Evolutionary conservation across 257 asterid genomes (phyloP).

Genomic region (Plantago elongata): DNA sequence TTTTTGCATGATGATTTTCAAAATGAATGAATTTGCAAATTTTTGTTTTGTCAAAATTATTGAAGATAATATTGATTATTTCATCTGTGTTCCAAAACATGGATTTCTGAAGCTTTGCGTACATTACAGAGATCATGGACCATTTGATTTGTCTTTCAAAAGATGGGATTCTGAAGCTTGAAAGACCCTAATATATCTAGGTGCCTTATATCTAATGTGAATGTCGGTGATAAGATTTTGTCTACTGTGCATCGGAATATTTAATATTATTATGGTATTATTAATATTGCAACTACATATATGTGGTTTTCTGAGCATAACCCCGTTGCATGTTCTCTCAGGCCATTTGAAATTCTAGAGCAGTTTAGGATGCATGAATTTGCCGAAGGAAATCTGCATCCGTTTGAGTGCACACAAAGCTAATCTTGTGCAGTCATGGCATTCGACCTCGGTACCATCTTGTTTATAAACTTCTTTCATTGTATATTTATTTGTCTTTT

Average conservation of each 20-base stretch:
- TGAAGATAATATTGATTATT: background rate
- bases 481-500: background rate
- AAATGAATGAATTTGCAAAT: too few relatives aligned
- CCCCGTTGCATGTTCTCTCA: slow-evolving; percentile 27
- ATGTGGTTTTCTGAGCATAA: background rate
- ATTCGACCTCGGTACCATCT: slow-evolving; percentile 22
- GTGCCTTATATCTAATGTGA: background rate
- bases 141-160: too few relatives aligned
- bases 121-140: too few relatives aligned
- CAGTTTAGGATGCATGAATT: slow-evolving; percentile 82
- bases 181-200: background rate
- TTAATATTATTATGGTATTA: background rate
- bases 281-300: background rate
- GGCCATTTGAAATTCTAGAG: slow-evolving; percentile 94
- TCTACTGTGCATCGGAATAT: background rate
- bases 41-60: background rate
- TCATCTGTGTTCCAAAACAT: too few relatives aligned
- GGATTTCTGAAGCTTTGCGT: too few relatives aligned
- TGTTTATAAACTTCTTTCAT: slow-evolving; percentile 3
- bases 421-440: slow-evolving; percentile 23
- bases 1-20: too few relatives aligned
- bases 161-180: too few relatives aligned
- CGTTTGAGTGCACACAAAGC: slow-evolving; percentile 96
- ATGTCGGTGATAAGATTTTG: background rate
- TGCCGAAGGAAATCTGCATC: slow-evolving; percentile 85